Percentiles rank a stretch among this genome's conserved stretches.
Evolutionary conservation across 331 rosid genomes (phyloP).

Genomic region (Cydonia oblonga): DNA sequence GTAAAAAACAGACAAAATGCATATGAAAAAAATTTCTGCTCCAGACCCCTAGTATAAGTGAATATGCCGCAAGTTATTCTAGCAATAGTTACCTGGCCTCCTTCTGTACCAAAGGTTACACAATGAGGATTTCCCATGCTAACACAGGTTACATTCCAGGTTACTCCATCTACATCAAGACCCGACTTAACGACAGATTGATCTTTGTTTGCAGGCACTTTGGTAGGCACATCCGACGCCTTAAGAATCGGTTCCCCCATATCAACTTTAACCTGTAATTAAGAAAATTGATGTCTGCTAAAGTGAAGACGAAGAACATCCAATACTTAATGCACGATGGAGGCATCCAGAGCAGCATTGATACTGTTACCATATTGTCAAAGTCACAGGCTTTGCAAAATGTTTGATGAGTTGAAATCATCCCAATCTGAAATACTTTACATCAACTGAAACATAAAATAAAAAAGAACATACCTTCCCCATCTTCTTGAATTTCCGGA

Average conservation of each 20-base stretch:
- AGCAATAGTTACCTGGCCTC: conserved; percentile 40
- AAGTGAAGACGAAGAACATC: not conserved
- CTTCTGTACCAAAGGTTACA: conserved; percentile 52
- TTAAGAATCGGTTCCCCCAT: conserved; percentile 93
- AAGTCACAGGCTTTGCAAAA: not conserved
- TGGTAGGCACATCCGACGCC: conserved; percentile 75
- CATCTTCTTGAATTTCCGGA: conserved; percentile 76
- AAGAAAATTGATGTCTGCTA: conserved; percentile 9
- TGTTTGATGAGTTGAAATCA: not conserved
- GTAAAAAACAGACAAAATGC: not conserved
- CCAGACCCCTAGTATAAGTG: not conserved
- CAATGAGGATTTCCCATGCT: conserved; percentile 99
- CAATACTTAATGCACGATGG: not conserved
- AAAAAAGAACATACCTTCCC: conserved; percentile 32
- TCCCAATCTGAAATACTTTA: not conserved
- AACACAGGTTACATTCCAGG: conserved; percentile 89
- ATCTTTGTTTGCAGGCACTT: conserved; percentile 47
- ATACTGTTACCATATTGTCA: not conserved
- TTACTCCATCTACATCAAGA: conserved; percentile 59
- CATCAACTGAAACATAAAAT: conserved; percentile 5
- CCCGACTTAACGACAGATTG: conserved; percentile 50
- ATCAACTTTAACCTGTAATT: conserved; percentile 75
- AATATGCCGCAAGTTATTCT: not conserved
- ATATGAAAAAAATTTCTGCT: not conserved
- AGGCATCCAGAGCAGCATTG: not conserved